Base-by-base conservation (phyloP, 2,329 filamentous ascomycete genomes). In the Aspergillus pseudotamarii region DNA sequence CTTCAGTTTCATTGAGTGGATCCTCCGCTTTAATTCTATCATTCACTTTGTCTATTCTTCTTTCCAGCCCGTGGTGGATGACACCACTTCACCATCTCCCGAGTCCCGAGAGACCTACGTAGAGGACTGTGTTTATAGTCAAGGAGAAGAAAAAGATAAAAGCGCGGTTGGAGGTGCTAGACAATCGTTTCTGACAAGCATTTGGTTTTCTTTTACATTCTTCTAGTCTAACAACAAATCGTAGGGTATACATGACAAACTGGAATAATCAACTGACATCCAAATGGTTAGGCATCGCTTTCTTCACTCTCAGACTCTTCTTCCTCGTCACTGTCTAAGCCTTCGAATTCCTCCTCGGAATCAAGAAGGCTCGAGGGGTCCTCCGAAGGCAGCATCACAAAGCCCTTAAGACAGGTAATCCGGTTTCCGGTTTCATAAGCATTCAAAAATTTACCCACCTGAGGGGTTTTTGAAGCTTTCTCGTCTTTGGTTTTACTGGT, bases 321-420 rank as follows among this genome's bases (percentile, higher is more conserved):
- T 23, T 73, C 65, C 26, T 68, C 64, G 28, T 71, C 74, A 54
- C 57, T 75, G 72, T 59, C 51, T 23, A 55, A 38, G 14, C 71
- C 75, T 54, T 74, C 70, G 32, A 68, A 70, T 11, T 72, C 68
- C 8, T 70, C 70, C 30, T 72, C 72, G 11, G 71, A 83, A 48
- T 78, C 78, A 67, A 84, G 82, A 54, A 85, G 85, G 46, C 88
- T 87, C 19, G 87, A 85, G 54, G 85, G 71, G 45, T 76, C 73
- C 53, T 75, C 73, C 5, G 79, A 82, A 70, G 88, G 85, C 76
- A 91, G 86, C 92, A 98, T 96, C 66, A 92, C 82, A 80, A 96
- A 98, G 26, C 90, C 90, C 70, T 88, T 89, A 72, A 98, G 75
- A 75, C 95, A 98, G 43, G 94, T 98, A 69, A 98, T 93, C 61